These are phyloP conservation scores for Trypanosoma mega DNA, from an alignment of 208 protist genomes.

Conservation along the genomic window DNA sequence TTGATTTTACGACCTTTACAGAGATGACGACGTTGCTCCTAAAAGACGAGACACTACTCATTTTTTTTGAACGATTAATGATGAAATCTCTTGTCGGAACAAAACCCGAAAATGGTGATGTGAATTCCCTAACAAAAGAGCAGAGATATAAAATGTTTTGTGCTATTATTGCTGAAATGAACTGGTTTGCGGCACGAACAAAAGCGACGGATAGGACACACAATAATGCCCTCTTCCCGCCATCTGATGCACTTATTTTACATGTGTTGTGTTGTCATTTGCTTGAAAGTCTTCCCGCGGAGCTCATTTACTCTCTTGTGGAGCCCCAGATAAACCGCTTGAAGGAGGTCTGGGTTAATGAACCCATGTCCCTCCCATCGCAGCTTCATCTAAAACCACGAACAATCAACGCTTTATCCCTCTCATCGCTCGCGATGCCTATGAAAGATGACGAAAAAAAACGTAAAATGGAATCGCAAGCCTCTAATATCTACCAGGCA, in stretches of 20 bases:
- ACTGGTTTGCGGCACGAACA: conserved; percentile 83
- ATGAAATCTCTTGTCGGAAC: conserved; percentile 38
- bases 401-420: conserved; percentile 48
- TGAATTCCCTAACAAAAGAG: conserved; percentile 1
- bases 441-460: conserved; percentile 6
- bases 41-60: conserved; percentile 32
- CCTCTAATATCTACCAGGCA: conserved; percentile 11
- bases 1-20: conserved; percentile 31
- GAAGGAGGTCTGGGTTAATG: conserved; percentile 71
- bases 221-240: conserved; percentile 90
- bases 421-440: conserved; percentile 30
- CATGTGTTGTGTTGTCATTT: conserved; percentile 78
- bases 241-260: conserved; percentile 86
- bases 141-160: conserved; percentile 59
- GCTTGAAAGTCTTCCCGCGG: conserved; percentile 72
- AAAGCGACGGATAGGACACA: conserved; percentile 80
- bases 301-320: conserved; percentile 59
- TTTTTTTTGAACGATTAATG: conserved; percentile 55
- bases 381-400: conserved; percentile 63
- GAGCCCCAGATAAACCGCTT: conserved; percentile 51
- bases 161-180: conserved; percentile 78
- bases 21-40: conserved; percentile 24
- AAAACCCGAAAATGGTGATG: conserved; percentile 21
- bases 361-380: conserved; percentile 71
- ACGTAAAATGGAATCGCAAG: conserved; percentile 8